These are phyloP conservation scores for Zelonia costaricensis DNA, from an alignment of 208 protist genomes.

Conservation along the genomic window DNA sequence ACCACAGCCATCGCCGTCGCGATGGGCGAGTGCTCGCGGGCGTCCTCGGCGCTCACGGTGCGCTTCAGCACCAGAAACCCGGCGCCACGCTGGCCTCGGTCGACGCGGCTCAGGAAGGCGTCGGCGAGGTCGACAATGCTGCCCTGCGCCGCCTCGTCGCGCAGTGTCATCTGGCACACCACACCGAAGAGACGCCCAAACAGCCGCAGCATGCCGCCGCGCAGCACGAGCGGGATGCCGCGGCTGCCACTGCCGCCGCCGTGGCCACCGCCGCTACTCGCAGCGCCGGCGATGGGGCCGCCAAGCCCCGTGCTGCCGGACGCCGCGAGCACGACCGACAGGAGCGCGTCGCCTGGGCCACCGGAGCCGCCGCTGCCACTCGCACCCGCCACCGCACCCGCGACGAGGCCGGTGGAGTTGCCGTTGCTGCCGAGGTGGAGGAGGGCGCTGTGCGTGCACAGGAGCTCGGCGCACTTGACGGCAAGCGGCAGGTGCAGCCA, in stretches of 20 bases:
- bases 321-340: constrained; percentile 15
- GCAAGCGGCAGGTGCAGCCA: constrained; percentile 82
- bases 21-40: constrained; percentile 64
- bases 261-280: background rate
- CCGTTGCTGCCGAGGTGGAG: constrained; percentile 60
- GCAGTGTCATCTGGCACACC: constrained; percentile 63
- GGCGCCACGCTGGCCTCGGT: constrained; percentile 39
- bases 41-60: constrained; percentile 33
- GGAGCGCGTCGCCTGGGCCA: constrained; percentile 13
- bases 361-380: constrained; percentile 11
- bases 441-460: constrained; percentile 47
- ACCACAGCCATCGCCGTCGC: constrained; percentile 69
- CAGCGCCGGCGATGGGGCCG: background rate
- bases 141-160: constrained; percentile 30
- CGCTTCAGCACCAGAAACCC: constrained; percentile 44
- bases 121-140: constrained; percentile 41
- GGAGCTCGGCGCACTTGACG: constrained; percentile 56
- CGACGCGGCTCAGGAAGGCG: constrained; percentile 48
- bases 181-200: constrained; percentile 79
- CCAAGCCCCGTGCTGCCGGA: background rate
- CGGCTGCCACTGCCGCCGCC: background rate
- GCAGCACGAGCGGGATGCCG: constrained; percentile 8
- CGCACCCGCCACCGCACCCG: constrained; percentile 10
- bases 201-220: constrained; percentile 77
- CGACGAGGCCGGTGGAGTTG: constrained; percentile 14